A percentile compares a stretch with the other conserved stretches of the same genome.
These are phyloP conservation scores for Colletotrichum euphorbiae DNA, from an alignment of 2,329 filamentous ascomycete genomes.

Conservation along the genomic window DNA sequence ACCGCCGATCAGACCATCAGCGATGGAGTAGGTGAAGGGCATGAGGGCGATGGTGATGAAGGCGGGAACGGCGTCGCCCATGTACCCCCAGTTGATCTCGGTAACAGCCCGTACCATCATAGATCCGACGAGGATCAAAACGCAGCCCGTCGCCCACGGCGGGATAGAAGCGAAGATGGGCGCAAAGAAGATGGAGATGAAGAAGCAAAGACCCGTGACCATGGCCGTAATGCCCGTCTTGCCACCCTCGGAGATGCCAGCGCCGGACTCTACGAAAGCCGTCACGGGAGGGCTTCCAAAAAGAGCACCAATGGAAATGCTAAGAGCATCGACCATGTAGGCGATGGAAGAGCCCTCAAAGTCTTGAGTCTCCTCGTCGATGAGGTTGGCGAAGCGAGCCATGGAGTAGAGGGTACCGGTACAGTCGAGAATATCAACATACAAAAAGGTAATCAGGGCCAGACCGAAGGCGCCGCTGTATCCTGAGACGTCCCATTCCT, in stretches of 20 bases:
- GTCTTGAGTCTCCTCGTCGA: constrained; percentile 85
- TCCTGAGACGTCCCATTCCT: constrained; percentile 77
- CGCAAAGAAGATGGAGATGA: constrained; percentile 89
- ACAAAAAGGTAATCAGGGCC: constrained; percentile 88
- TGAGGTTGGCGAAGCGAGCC: constrained; percentile 83
- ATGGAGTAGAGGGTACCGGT: constrained; percentile 91
- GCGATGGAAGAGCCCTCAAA: constrained; percentile 88
- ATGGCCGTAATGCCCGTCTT: constrained; percentile 88
- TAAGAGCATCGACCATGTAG: constrained; percentile 84
- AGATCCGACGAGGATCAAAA: constrained; percentile 87
- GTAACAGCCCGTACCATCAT: constrained; percentile 84
- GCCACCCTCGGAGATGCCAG: constrained; percentile 88
- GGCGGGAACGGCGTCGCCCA: constrained; percentile 85
- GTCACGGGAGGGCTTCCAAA: constrained; percentile 85
- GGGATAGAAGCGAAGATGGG: constrained; percentile 92
- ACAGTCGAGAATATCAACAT: constrained; percentile 89
- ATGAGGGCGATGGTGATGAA: constrained; percentile 87
- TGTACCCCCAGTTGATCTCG: constrained; percentile 90
- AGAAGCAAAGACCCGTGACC: constrained; percentile 83
- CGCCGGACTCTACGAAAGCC: constrained; percentile 89
- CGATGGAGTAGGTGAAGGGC: constrained; percentile 92
- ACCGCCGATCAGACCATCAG: constrained; percentile 85
- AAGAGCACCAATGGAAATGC: constrained; percentile 82
- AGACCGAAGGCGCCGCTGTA: constrained; percentile 83
- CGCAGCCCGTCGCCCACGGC: constrained; percentile 89